Base-by-base conservation (phyloP, 2,329 filamentous ascomycete species). In the Hymenoscyphus linearis region DNA sequence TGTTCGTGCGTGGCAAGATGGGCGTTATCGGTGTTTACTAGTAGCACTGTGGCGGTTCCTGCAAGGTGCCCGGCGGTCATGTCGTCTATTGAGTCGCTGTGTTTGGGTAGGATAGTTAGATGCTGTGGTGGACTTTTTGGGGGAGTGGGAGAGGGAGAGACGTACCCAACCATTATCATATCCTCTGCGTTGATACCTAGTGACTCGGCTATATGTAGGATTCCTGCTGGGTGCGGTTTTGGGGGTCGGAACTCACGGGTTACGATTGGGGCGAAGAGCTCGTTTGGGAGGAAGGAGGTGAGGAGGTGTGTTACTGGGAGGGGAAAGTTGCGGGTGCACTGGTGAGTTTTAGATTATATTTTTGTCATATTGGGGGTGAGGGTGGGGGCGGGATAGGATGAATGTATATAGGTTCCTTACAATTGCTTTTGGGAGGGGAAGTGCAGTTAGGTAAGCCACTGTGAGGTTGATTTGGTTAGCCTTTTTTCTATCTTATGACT, bases 281-380 rank as follows among this genome's bases (percentile, higher is more conserved):
- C 83, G 1, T 77, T 80, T 1, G 83, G 79, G 9, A 97, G 80
- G 74, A 95, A 95, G 55, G 86, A 95, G 57, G 77, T 76, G 3
- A 97, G 80, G 2, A 96, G 81, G 74, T 93, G 87, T 54, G 81
- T 76, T 1, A 95, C 90, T 5, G 91, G 91, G 7, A 83, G 78
- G 69, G 93, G 90, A 71, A 97, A 98, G 78, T 99, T 98, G 71
- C 95, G 84, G 2, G 95, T 98, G 77, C 93, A 97, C 31, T 31
- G 31, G 31, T 5, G 31, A 7, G 9, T 31, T 31, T 31, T 31
- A 7, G 6, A 9, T 31, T 31, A 31, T 5, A 7, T 4, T 31
- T 31, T 31, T 31, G 4, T 31, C n/a, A n/a, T n/a, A n/a, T n/a
- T n/a, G n/a, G n/a, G n/a, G n/a, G n/a, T n/a, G n/a, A n/a, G n/a